Evolutionary conservation across 2,329 filamentous ascomycete species (phyloP), one percentile per base, ranked within the genome.

Genomic region (Cercospora sesami): DNA sequence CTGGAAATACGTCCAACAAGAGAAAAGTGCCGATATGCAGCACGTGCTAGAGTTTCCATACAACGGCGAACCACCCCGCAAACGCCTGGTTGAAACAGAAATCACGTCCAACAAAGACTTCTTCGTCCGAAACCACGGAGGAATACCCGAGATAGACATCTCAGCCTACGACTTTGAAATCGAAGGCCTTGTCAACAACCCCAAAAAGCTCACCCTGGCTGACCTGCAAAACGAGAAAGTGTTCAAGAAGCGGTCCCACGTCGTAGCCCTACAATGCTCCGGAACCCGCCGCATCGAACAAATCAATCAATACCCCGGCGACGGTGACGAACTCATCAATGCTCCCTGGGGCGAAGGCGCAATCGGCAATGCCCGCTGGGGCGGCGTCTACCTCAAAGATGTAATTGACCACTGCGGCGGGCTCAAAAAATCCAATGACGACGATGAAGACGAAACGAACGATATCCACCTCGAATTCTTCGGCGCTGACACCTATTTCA

Each of bases 401-500:
- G 64, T 92, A 1, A 88, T 92, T 77, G 91, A 91, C 71, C 80
- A 87, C 67, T 92, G 90, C 68, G 90, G 89, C 2, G 90, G 89
- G 0, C 78, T 89, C 85, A 42, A 89, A 26, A 26, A 9, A 5
- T n/a, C 53, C 28, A n/a, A 21, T 7, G 8, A 45, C 23, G 9
- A 23, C 31, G 79, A 82, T 0, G 80, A 81, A 1, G 87, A 82
- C 0, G 85, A 87, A 33, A 10, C 2, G 10, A 48, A 23, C 5
- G 68, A 63, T 45, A 71, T 72, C 67, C 88, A 92, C 70, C 77
- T 92, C 12, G 89, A 92, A 71, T 84, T 92, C 60, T 88, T 86
- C 66, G 90, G 90, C 0, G 89, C 87, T 0, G 90, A 92, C 66
- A 90, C 89, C 0, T 92, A 92, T 74, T 90, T 92, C 81, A 92